These are phyloP conservation scores for Plasmodium malariae DNA, from an alignment of 169 alveolate species.

Conservation along the genomic window DNA sequence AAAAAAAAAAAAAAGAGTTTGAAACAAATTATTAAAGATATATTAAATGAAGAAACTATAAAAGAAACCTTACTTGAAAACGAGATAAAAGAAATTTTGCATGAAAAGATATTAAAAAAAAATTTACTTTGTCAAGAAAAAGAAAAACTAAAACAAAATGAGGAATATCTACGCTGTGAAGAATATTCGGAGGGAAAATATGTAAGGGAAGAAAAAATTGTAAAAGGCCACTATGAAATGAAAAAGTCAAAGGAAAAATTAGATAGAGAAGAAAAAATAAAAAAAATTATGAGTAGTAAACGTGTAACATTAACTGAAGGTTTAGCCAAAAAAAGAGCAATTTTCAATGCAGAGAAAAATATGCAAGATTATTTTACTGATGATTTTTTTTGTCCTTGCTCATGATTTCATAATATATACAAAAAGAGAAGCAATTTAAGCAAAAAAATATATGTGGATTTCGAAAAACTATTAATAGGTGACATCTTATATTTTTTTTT, in stretches of 20 bases:
- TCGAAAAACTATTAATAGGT: slow-evolving; percentile 5
- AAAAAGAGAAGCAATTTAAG: not conserved
- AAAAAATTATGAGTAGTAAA: slow-evolving; percentile 56
- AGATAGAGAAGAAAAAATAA: slow-evolving; percentile 34
- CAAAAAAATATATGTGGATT: not conserved
- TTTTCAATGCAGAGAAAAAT: slow-evolving; percentile 41
- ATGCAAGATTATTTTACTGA: slow-evolving; percentile 4
- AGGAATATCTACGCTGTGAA: no score
- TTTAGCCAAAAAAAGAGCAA: slow-evolving; percentile 61
- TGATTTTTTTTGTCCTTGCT: slow-evolving; percentile 43
- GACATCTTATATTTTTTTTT: slow-evolving; percentile 4
- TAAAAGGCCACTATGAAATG: not conserved
- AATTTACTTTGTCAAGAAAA: no score
- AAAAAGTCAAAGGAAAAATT: not conserved
- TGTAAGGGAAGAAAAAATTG: not conserved
- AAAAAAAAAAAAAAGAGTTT: slow-evolving; percentile 8
- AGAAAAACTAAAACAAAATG: no score
- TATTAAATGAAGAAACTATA: slow-evolving; percentile 23
- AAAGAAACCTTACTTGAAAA: not conserved
- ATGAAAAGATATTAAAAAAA: no score
- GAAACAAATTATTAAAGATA: slow-evolving; percentile 41
- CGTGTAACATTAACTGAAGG: slow-evolving; percentile 59
- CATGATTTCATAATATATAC: slow-evolving; percentile 17
- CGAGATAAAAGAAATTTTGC: not conserved
- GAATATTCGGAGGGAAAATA: no score